These are phyloP conservation scores for Saksenaea vasiformis DNA, from an alignment of 371 early-diverging fungal genomes.

Conservation along the genomic window DNA sequence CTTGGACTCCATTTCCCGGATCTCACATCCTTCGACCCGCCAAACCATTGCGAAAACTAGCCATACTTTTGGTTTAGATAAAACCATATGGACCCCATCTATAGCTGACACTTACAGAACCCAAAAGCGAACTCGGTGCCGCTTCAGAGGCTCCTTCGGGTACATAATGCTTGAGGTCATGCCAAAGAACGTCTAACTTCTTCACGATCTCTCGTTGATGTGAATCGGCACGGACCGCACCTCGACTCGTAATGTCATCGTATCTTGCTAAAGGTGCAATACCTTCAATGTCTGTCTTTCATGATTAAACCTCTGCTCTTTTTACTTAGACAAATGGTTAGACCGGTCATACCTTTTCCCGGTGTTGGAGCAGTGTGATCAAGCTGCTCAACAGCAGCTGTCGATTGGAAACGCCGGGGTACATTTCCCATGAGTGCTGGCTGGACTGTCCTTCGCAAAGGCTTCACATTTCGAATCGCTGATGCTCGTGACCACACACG, in stretches of 20 bases:
- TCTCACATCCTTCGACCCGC: neutral
- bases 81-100: neutral
- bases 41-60: slow-evolving; percentile 10
- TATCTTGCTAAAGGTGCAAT: slow-evolving; percentile 16
- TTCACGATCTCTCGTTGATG: slow-evolving; percentile 30
- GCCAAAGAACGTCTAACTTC: slow-evolving; percentile 25
- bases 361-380: neutral
- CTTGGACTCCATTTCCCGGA: slow-evolving; percentile 34
- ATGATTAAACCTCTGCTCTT: neutral
- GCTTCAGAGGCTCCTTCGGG: slow-evolving; percentile 5
- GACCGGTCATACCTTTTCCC: neutral
- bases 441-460: neutral
- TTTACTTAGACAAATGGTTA: neutral
- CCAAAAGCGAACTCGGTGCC: neutral
- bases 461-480: neutral
- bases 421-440: neutral
- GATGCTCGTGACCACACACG: neutral
- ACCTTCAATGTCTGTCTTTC: neutral
- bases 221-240: slow-evolving; percentile 15
- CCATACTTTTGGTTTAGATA: neutral
- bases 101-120: neutral
- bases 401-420: slow-evolving; percentile 1
- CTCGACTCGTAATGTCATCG: slow-evolving; percentile 17
- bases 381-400: neutral
- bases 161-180: slow-evolving; percentile 21